Base-by-base conservation (phyloP, 1,139 yeast species). In the Candida gigantensis region DNA sequence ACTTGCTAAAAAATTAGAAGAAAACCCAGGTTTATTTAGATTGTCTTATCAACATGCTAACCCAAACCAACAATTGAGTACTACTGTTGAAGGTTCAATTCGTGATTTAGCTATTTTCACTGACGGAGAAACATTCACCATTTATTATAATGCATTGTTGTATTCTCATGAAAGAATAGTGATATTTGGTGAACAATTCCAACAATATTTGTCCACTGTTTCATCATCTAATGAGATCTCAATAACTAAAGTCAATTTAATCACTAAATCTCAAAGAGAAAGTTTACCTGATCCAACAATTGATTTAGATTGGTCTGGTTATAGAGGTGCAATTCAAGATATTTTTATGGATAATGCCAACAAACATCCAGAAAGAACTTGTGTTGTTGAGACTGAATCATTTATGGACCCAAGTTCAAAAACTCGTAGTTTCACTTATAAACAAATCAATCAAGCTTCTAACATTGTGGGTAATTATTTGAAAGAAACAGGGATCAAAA, bases 321-420 rank as follows among this genome's bases (percentile, higher is more conserved):
- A 81, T 62, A 76, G 94, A 47, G 98, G 99, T 32, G 90, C 97
- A 8, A 94, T 92, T 49, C 98, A 94, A 55, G 98, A 92, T 52
- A 90, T 92, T 33, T 92, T 92, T 61, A 81, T 83, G 60, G 79
- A 72, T 39, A 92, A 92, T 57, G 97, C 98, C 3, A 78, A 71
- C 31, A 75, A 73, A 46, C 81, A 77, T 55, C 98, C 98, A 3
- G 89, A 86, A 21, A 77, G 95, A 55, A 71, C 84, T 2, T 88
- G 97, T 67, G 96, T 92, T 31, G 84, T 90, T 23, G 98, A 92
- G 62, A 90, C 98, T 21, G 85, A 87, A 41, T 81, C 85, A 24
- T 77, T 81, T 48, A 53, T 81, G 50, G 71, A 77, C 30, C 68
- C 81, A 10, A 63, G 65, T 6, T 60, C 81, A 29, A 68, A 71